Evolutionary conservation across 495 filamentous ascomycete species (phyloP).

Genomic region (Penicillium tannophilum): DNA sequence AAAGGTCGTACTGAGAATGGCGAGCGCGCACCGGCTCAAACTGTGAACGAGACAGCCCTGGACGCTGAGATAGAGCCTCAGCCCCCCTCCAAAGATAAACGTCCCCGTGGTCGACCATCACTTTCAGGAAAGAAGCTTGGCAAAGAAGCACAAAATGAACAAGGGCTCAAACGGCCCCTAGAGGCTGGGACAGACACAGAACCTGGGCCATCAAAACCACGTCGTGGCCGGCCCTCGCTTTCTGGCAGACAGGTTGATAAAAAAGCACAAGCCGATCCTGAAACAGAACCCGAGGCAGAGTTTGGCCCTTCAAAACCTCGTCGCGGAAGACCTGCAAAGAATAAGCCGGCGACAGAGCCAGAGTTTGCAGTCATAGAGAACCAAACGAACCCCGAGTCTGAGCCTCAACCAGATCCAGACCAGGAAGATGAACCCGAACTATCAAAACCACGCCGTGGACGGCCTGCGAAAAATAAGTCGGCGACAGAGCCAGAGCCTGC

Average conservation of each 20-base stretch:
- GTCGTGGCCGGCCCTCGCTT: not conserved
- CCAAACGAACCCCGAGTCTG: not conserved
- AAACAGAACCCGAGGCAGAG: not conserved
- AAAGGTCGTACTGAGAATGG: not conserved
- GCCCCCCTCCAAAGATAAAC: not conserved
- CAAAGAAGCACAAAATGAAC: not conserved
- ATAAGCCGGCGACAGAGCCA: not conserved
- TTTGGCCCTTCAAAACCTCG: not conserved
- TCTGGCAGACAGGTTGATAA: not conserved
- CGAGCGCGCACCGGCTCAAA: not conserved
- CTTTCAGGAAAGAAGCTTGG: constrained; percentile 1
- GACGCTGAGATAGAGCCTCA: not conserved
- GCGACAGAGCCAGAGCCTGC: constrained; percentile 14
- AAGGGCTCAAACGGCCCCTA: not conserved
- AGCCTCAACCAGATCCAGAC: constrained; percentile 14
- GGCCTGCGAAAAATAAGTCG: constrained; percentile 18
- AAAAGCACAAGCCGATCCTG: not conserved
- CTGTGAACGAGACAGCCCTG: not conserved
- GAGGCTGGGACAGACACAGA: not conserved
- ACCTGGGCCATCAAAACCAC: not conserved
- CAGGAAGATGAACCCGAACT: constrained; percentile 10
- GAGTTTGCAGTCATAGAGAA: not conserved
- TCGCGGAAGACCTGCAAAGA: not conserved
- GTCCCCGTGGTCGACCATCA: constrained; percentile 1
- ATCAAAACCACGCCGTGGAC: constrained; percentile 23